A percentile compares a stretch with the other conserved stretches of the same genome.
phyloP scores from a whole-genome alignment of 345 rosid genomes.

The Brassica incana region DNA sequence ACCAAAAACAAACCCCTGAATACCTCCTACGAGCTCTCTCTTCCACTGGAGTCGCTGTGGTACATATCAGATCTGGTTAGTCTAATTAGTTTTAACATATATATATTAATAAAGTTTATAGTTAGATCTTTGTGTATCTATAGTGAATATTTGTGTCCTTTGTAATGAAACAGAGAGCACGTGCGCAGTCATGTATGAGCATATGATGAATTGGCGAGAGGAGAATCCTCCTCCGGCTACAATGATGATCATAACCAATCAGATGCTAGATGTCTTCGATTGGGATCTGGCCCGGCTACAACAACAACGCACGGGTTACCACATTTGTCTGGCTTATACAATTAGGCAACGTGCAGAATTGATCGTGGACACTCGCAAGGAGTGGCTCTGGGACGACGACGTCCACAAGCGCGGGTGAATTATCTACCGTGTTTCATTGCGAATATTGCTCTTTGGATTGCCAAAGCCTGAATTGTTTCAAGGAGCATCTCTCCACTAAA shows the following conservation, averaged over 20 bases:
- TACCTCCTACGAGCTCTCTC: neutral
- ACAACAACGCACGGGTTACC: neutral
- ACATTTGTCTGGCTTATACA: neutral
- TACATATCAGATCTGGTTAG: neutral
- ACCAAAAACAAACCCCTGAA: too few species aligned
- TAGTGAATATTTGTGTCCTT: neutral
- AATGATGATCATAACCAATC: neutral
- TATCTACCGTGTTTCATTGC: neutral
- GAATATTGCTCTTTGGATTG: neutral
- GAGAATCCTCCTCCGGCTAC: conserved; percentile 8
- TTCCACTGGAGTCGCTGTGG: conserved; percentile 14
- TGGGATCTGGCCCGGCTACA: conserved; percentile 2
- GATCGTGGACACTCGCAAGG: neutral
- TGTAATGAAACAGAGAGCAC: neutral
- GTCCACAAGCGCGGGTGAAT: neutral
- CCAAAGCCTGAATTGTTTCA: neutral
- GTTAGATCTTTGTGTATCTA: neutral
- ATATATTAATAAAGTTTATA: too few species aligned
- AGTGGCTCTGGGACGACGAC: neutral
- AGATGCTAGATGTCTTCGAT: neutral
- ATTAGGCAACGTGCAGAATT: accelerated
- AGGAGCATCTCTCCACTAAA: neutral
- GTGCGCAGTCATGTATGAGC: neutral
- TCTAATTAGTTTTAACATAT: neutral
- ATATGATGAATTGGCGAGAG: neutral